Evolutionary conservation across 106 monocot genomes (phyloP).

Genomic region (Dendrobium chrysotoxum): DNA sequence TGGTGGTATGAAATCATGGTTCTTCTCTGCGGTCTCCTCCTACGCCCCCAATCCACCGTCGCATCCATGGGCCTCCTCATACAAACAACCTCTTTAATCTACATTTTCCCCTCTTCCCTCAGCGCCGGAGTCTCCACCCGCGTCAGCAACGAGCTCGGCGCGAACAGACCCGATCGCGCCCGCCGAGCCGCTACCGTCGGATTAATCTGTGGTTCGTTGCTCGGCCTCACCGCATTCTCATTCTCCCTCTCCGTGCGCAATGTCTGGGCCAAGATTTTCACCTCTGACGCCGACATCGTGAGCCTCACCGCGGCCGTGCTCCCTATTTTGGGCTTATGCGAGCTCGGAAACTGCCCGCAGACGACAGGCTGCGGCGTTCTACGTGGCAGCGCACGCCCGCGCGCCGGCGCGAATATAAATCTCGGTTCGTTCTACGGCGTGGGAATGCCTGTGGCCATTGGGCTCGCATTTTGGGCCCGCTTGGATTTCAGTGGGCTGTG

Average conservation of each 20-base stretch:
- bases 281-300: slow-evolving; percentile 17
- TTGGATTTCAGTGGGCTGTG: slow-evolving; percentile 40
- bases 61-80: slow-evolving; percentile 61
- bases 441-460: slow-evolving; percentile 38
- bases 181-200: slow-evolving; percentile 34
- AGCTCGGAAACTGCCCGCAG: slow-evolving; percentile 61
- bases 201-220: slow-evolving; percentile 8
- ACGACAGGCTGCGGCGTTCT: slow-evolving; percentile 50
- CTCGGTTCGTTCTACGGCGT: slow-evolving; percentile 42
- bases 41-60: slow-evolving; percentile 31
- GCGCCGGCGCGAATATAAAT: slow-evolving; percentile 30
- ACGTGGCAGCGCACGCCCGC: slow-evolving; percentile 41
- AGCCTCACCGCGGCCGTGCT: slow-evolving; percentile 22
- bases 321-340: slow-evolving; percentile 37
- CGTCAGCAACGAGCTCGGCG: slow-evolving; percentile 45
- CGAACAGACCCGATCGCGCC: slow-evolving; percentile 24
- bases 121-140: slow-evolving; percentile 42
- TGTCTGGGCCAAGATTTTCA: slow-evolving; percentile 39
- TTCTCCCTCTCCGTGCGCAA: slow-evolving; percentile 29
- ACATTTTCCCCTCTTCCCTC: slow-evolving; percentile 52
- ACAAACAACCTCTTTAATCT: slow-evolving; percentile 50
- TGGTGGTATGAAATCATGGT: slow-evolving; percentile 99
- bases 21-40: slow-evolving; percentile 44
- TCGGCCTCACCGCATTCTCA: slow-evolving; percentile 24
- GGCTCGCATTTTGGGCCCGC: slow-evolving; percentile 27